Conservation (phyloP, 1,139 yeast species). For the Diutina mesorugosa region DNA sequence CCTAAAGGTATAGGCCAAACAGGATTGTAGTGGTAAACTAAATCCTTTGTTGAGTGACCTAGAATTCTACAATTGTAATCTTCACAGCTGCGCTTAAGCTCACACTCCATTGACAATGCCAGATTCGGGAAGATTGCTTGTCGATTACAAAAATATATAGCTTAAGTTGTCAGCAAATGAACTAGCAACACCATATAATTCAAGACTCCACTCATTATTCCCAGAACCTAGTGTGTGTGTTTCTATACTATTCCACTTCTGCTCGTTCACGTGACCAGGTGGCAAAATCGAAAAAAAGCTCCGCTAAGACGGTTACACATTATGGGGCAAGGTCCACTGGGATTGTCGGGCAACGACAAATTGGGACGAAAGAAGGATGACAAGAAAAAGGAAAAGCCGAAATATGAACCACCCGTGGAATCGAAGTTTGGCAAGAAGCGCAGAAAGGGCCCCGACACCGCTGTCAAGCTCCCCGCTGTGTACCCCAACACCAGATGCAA, state of each 20-base stretch:
- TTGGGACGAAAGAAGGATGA: constrained; percentile 59
- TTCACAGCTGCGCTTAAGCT: too few species aligned
- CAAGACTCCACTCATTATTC: too few species aligned
- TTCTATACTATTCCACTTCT: neutral
- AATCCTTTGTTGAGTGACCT: too few species aligned
- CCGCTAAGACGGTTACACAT: neutral
- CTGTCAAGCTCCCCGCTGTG: constrained; percentile 72
- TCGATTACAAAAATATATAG: too few species aligned
- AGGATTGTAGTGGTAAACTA: too few species aligned
- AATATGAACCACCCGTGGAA: constrained; percentile 97
- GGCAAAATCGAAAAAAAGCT: neutral
- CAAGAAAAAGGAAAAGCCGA: constrained; percentile 77
- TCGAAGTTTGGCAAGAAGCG: constrained; percentile 84
- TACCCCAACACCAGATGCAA: constrained; percentile 92
- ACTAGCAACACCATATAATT: too few species aligned
- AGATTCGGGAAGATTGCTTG: neutral
- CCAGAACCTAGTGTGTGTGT: too few species aligned
- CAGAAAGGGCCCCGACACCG: constrained; percentile 86
- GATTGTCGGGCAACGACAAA: constrained; percentile 48
- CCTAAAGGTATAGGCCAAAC: too few species aligned
- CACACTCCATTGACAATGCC: too few species aligned
- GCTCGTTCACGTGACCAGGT: neutral
- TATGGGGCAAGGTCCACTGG: constrained; percentile 43
- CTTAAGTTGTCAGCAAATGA: too few species aligned
- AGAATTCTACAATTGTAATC: too few species aligned